Evolutionary conservation across 331 rosid genomes (phyloP), one percentile per base, ranked within the genome.

Genomic region (Erythrophleum ivorense): DNA sequence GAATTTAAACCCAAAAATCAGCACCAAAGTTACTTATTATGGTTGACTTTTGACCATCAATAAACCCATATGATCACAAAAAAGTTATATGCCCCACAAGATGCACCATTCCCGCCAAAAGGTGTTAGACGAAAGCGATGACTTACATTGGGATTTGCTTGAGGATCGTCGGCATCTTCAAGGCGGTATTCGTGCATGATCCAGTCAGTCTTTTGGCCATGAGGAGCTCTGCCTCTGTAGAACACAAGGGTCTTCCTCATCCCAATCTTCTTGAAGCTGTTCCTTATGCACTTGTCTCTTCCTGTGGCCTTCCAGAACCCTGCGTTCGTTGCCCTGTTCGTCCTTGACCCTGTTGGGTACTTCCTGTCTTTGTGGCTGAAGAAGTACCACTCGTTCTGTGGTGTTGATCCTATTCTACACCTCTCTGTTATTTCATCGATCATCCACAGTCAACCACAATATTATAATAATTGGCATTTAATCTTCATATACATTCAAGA

Each of bases 251-350:
- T 95, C 76, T 95, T 95, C 49, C 98, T 85, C 98, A 95, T 95
- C 0, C 98, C 98, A 46, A 95, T 95, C 88, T 91, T 90, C 89
- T 91, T 91, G 76, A 79, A 89, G 36, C 76, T 89, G 83, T 90
- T 93, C 21, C 97, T 76, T 15, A 95, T 91, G 90, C 97, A 92
- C 76, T 95, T 95, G 84, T 95, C 98, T 68, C 98, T 85, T 3
- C 98, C 98, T 0, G 98, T 95, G 1, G 98, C 98, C 86, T 95
- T 95, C 98, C 98, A 95, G 75, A 95, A 95, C 46, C 98, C 98
- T 7, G 97, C 97, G 21, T 84, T 89, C 7, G 98, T 95, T 21
- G 98, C 98, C 62, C 98, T 79, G 31, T 95, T 95, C 0, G 98
- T 95, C 85, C 98, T 88, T 21, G 98, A 92, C 8, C 98, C 98